Conservation (phyloP, 1,139 yeast species). For the Pneumocystis carinii region DNA sequence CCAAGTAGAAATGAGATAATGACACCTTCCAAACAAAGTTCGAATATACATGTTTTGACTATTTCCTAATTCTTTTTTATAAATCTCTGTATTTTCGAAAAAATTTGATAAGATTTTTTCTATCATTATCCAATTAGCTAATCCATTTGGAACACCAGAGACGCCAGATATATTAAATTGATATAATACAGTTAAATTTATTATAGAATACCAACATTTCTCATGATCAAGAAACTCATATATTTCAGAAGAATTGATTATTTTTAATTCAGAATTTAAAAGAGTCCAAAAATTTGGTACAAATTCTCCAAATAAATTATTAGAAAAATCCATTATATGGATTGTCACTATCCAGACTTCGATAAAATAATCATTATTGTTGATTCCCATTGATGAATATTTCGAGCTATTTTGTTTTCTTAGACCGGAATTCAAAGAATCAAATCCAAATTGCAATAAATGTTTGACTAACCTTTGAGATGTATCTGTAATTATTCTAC, state of each 20-base stretch:
- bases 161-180: slow-evolving; percentile 12
- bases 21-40: slow-evolving; percentile 15
- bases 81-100: slow-evolving; percentile 5
- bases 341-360: neutral
- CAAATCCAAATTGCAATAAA: neutral
- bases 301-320: neutral
- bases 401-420: neutral
- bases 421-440: neutral
- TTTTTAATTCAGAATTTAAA: slow-evolving; percentile 1
- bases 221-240: slow-evolving; percentile 5
- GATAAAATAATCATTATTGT: neutral
- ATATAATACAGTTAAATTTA: slow-evolving; percentile 13
- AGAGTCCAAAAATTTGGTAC: neutral
- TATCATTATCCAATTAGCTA: slow-evolving; percentile 10
- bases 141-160: neutral
- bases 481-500: neutral
- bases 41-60: slow-evolving; percentile 12
- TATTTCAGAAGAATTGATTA: neutral
- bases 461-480: neutral
- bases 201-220: slow-evolving; percentile 14
- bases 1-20: slow-evolving; percentile 15
- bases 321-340: neutral
- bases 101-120: slow-evolving; percentile 12
- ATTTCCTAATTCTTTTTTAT: slow-evolving; percentile 1
- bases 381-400: neutral